These are phyloP conservation scores for Angomonas deanei DNA, from an alignment of 208 protist species.

Conservation along the genomic window DNA sequence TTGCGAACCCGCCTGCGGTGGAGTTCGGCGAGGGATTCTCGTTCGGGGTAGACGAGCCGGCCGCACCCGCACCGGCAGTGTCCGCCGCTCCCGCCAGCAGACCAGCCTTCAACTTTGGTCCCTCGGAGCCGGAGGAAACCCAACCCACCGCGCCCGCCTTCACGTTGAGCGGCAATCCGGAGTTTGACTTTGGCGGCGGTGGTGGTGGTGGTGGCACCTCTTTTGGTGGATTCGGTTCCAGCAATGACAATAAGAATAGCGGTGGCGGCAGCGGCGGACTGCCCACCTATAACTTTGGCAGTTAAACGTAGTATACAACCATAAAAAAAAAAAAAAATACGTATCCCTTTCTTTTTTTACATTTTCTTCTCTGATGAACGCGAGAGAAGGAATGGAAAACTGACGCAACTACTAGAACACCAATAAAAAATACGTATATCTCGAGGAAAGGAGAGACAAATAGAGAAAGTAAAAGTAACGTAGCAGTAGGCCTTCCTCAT, in stretches of 20 bases:
- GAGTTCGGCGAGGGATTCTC: conserved; percentile 30
- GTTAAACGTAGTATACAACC: conserved; percentile 12
- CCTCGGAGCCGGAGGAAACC: conserved; percentile 9
- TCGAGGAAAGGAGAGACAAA: background rate
- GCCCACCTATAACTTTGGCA: conserved; percentile 70
- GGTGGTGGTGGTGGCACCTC: no score
- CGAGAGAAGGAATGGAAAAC: background rate
- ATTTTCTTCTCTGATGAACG: background rate
- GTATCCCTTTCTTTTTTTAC: background rate
- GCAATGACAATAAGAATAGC: background rate
- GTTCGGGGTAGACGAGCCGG: conserved; percentile 16
- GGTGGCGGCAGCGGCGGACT: conserved; percentile 19
- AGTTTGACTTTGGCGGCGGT: conserved; percentile 11
- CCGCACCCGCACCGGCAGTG: background rate
- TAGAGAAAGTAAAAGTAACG: background rate
- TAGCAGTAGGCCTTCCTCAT: background rate
- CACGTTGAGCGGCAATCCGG: background rate
- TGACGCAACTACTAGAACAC: background rate
- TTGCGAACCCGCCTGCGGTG: conserved; percentile 11
- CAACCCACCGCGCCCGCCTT: background rate
- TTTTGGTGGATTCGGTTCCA: no score
- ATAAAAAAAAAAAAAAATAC: background rate
- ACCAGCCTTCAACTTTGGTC: conserved; percentile 58
- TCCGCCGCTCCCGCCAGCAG: conserved; percentile 8
- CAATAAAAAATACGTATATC: background rate